Evolutionary conservation across 140 eudicot genomes (phyloP), one percentile per base, ranked within the genome.

Genomic region (Senecio squalidus): DNA sequence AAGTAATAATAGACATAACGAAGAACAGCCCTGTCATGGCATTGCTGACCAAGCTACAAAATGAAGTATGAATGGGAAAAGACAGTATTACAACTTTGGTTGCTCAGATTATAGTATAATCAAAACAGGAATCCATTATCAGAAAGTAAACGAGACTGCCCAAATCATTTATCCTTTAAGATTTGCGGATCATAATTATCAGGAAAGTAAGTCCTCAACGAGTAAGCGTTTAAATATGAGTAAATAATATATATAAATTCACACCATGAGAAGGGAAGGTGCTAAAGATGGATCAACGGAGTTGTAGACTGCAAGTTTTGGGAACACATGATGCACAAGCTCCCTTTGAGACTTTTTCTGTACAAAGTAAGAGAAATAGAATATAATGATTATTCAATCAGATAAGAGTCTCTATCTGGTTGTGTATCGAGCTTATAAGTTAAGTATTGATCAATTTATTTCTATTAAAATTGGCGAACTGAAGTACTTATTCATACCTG

Each of bases 201-300:
- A n/a, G n/a, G n/a, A n/a, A n/a, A n/a, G n/a, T n/a, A n/a, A n/a
- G n/a, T n/a, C n/a, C n/a, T n/a, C n/a, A n/a, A n/a, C n/a, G n/a
- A n/a, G n/a, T n/a, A n/a, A n/a, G n/a, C n/a, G n/a, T n/a, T n/a
- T 52, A 44, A 21, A 45, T 22, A 54, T 45, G 59, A 30, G 25
- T 16, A 47, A 38, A 15, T 63, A 48, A 29, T 58, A 53, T 23
- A 65, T 64, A 53, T 23, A 58, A 31, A 33, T 29, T 45, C 71
- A 62, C 81, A 86, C 98, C 98, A 91, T 91, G 27, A 91, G 90
- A 64, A 91, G 96, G 65, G 98, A 91, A 26, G 98, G 98, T 4
- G 98, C 98, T 70, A 91, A 65, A 6, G 98, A 91, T 8, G 98
- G 98, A 62, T 86, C 96, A 58, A 91, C 98, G 15, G 98, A 91